A percentile compares a stretch with the other conserved stretches of the same genome.
phyloP scores from a whole-genome alignment of 2,329 filamentous ascomycete species.

The Scytalidium sp. region DNA sequence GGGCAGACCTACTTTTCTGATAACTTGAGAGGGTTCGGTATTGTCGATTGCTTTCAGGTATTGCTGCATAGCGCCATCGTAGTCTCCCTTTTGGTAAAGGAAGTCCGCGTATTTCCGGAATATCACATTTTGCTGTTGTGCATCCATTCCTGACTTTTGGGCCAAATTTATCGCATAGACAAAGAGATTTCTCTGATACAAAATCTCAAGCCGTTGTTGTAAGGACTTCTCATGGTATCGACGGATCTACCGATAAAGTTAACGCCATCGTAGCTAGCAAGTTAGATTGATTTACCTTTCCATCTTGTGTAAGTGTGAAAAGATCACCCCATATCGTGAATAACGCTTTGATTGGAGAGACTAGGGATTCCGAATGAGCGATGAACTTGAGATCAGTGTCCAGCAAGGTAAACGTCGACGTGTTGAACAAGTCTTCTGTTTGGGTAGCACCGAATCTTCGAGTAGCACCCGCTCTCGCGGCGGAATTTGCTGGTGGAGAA shows the following conservation, averaged over 20 bases:
- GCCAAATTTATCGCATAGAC: constrained; percentile 89
- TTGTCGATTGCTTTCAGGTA: constrained; percentile 95
- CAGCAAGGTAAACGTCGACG: constrained; percentile 85
- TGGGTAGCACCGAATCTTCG: constrained; percentile 70
- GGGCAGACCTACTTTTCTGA: constrained; percentile 65
- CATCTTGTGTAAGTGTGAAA: constrained; percentile 86
- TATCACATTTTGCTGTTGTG: constrained; percentile 82
- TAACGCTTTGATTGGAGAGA: constrained; percentile 74
- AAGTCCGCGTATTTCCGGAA: constrained; percentile 93
- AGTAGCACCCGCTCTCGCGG: constrained; percentile 51
- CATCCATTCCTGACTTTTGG: constrained; percentile 80
- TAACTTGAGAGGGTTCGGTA: constrained; percentile 93
- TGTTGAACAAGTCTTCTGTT: constrained; percentile 78
- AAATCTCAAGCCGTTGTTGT: constrained; percentile 85
- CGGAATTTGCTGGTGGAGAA: constrained; percentile 60
- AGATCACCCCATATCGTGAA: constrained; percentile 90
- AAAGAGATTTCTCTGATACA: constrained; percentile 93
- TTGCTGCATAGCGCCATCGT: constrained; percentile 98
- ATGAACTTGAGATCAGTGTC: constrained; percentile 89
- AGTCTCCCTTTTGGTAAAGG: constrained; percentile 91
- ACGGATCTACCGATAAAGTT: constrained; percentile 61
- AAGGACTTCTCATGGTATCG: constrained; percentile 89
- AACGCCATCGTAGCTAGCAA: constrained; percentile 14
- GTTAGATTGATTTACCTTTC: constrained; percentile 61
- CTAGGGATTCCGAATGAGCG: constrained; percentile 81